Base-by-base conservation (phyloP, 225 moss, liverwort and hornwort species). In the Ulota crispa region DNA sequence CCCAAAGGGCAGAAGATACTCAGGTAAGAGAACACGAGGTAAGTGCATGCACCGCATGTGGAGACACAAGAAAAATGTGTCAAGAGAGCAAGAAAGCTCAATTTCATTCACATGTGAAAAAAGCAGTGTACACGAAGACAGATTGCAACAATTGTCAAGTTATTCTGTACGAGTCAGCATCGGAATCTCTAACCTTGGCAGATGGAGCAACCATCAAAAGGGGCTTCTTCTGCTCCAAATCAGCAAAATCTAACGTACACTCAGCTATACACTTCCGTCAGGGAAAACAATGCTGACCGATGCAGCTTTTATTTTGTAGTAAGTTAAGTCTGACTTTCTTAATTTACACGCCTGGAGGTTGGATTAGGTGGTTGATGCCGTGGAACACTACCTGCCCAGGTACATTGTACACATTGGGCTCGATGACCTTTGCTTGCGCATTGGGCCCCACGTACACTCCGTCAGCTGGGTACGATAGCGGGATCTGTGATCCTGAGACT, bases 291-390 rank as follows among this genome's bases (percentile, higher is more conserved):
- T 76, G 80, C 83, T 80, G 73, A 73, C 83, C 77, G 69, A 73
- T 64, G 68, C 59, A 82, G 75, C 75, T 81, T 32, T 39, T 81
- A 81, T 81, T 84, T 14, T 28, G 42, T 43, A 39, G 32, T 32
- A 34, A 66, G 7, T 71, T 32, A 34, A 66, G 7, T 71, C 45
- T 76, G 39, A n/a, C n/a, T n/a, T 39, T 7, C 71, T 65, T 9
- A 14, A 12, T 41, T 66, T 70, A 87, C 42, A 84, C 56, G 19
- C 68, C 78, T 21, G 89, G 81, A 50, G 93, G 92, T 24, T 87
- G 34, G 36, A 92, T 37, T 16, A 94, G 8, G 26, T 90, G 79
- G 53, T 90, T 84, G 16, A 95, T 87, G 18, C 93, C 95, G 81
- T 93, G 92, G 31, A 95, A 70, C 7, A 82, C 92, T n/a, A 91